A percentile compares a stretch with the other conserved stretches of the same genome.
phyloP scores from a whole-genome alignment of 148 eudicot genomes.

The Camellia japonica region DNA sequence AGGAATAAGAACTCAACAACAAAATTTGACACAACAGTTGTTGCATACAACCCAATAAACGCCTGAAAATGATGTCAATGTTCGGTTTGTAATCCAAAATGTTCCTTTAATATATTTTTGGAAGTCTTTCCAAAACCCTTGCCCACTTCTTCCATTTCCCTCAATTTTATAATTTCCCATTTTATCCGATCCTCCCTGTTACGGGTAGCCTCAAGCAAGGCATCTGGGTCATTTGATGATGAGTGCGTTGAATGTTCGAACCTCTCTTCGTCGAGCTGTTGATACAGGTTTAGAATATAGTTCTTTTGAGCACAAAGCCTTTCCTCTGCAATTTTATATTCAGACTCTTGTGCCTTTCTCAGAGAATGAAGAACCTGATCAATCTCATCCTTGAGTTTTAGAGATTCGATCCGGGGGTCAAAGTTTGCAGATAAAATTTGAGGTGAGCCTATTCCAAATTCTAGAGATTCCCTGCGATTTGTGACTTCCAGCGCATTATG shows the following conservation, averaged over 20 bases:
- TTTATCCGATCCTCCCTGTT: conserved; percentile 48
- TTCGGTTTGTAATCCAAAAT: conserved; percentile 53
- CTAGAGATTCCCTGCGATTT: conserved; percentile 12
- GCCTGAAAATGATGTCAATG: conserved; percentile 7
- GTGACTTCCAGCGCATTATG: conserved; percentile 16
- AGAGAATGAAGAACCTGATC: conserved; percentile 52
- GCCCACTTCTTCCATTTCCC: conserved; percentile 64
- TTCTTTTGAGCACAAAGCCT: conserved; percentile 62
- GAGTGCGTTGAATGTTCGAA: conserved; percentile 28
- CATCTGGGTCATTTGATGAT: conserved; percentile 31
- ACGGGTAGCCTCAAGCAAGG: conserved; percentile 35
- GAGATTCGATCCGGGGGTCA: conserved; percentile 37
- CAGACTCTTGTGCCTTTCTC: conserved; percentile 59
- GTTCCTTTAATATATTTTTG: conserved; percentile 45
- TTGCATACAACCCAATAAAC: background rate
- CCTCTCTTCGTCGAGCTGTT: conserved; percentile 46
- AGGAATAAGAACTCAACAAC: background rate
- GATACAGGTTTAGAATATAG: conserved; percentile 43
- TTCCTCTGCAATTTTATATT: conserved; percentile 54
- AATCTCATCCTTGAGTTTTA: conserved; percentile 52
- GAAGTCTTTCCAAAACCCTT: conserved; percentile 70
- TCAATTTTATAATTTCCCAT: conserved; percentile 43
- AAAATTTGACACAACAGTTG: background rate
- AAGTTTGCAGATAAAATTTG: conserved; percentile 20
- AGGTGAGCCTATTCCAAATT: conserved; percentile 16